Percentiles rank a stretch among this genome's conserved stretches.
Conservation (phyloP, 805 yeast species). For the Pachysolen tannophilus region DNA sequence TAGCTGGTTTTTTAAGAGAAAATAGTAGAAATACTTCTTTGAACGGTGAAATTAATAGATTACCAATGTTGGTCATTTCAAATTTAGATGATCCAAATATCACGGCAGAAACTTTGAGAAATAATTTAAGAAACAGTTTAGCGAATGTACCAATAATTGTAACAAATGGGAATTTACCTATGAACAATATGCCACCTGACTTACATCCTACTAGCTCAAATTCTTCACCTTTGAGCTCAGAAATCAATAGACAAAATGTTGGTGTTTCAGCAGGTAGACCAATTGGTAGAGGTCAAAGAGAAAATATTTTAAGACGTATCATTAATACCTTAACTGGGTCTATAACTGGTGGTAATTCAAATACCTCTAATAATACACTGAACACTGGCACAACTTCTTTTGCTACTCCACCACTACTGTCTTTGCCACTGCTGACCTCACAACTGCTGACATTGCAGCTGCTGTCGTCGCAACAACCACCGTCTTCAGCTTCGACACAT, state of each 20-base stretch:
- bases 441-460: too few species aligned
- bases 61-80: slow-evolving; percentile 22
- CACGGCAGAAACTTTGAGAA: slow-evolving; percentile 8
- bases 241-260: not conserved
- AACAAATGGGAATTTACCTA: slow-evolving; percentile 8
- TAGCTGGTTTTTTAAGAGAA: slow-evolving; percentile 24
- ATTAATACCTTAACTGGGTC: not conserved
- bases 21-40: slow-evolving; percentile 18
- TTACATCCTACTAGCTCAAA: too few species aligned
- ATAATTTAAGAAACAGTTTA: slow-evolving; percentile 9
- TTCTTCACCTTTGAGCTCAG: not conserved
- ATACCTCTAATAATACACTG: slow-evolving; percentile 5
- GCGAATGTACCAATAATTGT: slow-evolving; percentile 10
- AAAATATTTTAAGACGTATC: not conserved
- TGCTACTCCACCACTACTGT: not conserved
- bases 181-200: slow-evolving; percentile 1
- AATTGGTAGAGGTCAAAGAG: too few species aligned
- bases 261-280: not conserved
- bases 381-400: not conserved
- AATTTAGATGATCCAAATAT: slow-evolving; percentile 16
- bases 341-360: not conserved
- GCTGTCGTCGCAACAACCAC: not conserved
- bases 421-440: too few species aligned
- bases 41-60: slow-evolving; percentile 21
- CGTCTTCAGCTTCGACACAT: not conserved